Evolutionary conservation across 2,329 filamentous ascomycete species (phyloP), one percentile per base, ranked within the genome.

Genomic region (Ceratocystis eucalypticola): DNA sequence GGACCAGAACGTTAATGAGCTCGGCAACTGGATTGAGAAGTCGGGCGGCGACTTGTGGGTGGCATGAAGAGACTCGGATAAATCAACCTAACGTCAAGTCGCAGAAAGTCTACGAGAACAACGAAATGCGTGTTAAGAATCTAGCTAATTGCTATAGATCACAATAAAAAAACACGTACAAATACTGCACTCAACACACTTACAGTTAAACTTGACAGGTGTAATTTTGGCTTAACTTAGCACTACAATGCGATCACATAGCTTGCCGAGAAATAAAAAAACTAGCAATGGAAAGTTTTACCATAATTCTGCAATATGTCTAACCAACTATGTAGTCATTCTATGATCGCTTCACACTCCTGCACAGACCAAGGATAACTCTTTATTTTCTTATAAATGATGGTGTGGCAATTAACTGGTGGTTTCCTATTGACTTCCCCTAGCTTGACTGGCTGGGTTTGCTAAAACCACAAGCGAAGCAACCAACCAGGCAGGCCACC

Each of bases 41-140:
- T 89, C 89, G 44, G 93, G 93, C 8, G 91, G 95, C 79, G 93
- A 96, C 76, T 91, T 97, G 50, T 97, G 93, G 93, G 92, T 92
- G 69, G 88, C 90, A 70, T 92, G 80, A 76, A 67, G 37, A 41
- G 37, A 12, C 12, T 41, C 22, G 57, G 61, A 30, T 17, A 44
- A 25, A 50, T 30, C 30, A 28, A 17, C n/a, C 17, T 37, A 48
- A 10, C 8, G 20, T 37, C 48, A 7, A 66, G 20, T 50, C 25
- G 30, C 25, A 28, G 33, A 41, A 41, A 41, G 17, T 57, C 46
- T 25, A 66, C 55, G 64, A 66, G 41, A 61, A 66, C 30, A 66
- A 66, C 53, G 64, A 67, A 65, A 53, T 62, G 65, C 53, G 10
- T 65, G 28, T 46, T 17, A 25, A 5, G 7, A 20, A 33, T 25